Evolutionary conservation across 495 filamentous ascomycete species (phyloP).

Genomic region (Lepidopterella palustris): DNA sequence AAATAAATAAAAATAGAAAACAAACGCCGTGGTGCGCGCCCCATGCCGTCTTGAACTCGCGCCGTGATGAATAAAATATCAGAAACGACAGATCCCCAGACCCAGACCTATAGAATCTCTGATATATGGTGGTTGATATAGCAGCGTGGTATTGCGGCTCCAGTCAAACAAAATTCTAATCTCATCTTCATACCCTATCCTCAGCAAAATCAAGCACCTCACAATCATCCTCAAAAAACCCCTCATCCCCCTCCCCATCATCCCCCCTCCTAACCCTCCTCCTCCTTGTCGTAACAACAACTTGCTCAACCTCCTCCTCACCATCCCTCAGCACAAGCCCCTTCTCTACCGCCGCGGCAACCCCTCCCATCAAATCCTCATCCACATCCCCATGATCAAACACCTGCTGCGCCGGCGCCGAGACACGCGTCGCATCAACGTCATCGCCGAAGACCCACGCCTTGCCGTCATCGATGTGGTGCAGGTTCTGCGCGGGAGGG

Average conservation of each 20-base stretch:
- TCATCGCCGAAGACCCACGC: slow-evolving; percentile 68
- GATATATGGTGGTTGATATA: no score
- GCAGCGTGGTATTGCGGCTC: no score
- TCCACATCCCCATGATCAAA: slow-evolving; percentile 52
- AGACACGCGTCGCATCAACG: slow-evolving; percentile 54
- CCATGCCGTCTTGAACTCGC: no score
- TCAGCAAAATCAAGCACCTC: slow-evolving; percentile 88
- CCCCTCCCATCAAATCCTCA: slow-evolving; percentile 30
- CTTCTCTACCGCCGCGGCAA: slow-evolving; percentile 35
- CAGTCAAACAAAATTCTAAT: no score
- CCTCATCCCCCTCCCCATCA: slow-evolving; percentile 49
- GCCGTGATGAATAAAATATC: no score
- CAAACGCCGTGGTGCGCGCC: no score
- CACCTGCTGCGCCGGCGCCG: slow-evolving; percentile 40
- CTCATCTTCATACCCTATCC: slow-evolving; percentile 69
- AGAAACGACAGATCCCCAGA: no score
- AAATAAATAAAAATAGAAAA: no score
- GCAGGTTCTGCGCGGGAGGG: slow-evolving; percentile 25
- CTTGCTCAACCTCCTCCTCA: slow-evolving; percentile 66
- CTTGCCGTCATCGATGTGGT: slow-evolving; percentile 31
- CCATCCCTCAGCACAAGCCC: slow-evolving; percentile 50
- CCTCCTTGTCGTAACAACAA: slow-evolving; percentile 72
- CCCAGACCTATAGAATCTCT: no score
- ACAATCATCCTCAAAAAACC: slow-evolving; percentile 92
- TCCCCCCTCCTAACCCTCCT: slow-evolving; percentile 47